Percentiles rank a stretch among this genome's conserved stretches.
Evolutionary conservation across 108 stramenopile genomes (phyloP).

Genomic region (Craspedostauros australis): DNA sequence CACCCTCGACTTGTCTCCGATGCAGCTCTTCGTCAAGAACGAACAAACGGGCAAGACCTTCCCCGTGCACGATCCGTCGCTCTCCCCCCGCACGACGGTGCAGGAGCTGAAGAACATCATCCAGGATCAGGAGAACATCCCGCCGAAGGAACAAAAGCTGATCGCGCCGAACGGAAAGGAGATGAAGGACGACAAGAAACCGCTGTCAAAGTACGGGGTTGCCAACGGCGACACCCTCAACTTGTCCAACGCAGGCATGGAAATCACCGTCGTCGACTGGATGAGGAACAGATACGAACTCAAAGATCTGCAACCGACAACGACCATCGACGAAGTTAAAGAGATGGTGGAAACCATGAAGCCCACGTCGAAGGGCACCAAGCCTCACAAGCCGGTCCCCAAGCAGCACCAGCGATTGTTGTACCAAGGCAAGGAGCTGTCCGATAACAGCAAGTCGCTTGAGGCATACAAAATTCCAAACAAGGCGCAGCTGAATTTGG

Average conservation of each 20-base stretch:
- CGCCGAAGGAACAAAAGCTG: slow-evolving; percentile 1
- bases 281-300: too few relatives aligned
- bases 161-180: slow-evolving; percentile 6
- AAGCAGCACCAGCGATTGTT: slow-evolving; percentile 2
- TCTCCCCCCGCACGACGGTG: background rate
- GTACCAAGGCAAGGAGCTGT: background rate
- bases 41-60: too few relatives aligned
- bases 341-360: slow-evolving; percentile 16
- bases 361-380: slow-evolving; percentile 3
- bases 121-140: slow-evolving; percentile 7
- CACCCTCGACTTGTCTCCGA: slow-evolving; percentile 3
- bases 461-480: too few relatives aligned
- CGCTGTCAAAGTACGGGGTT: slow-evolving; percentile 10
- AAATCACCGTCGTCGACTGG: too few relatives aligned
- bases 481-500: too few relatives aligned
- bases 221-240: slow-evolving; percentile 19
- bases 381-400: slow-evolving; percentile 10
- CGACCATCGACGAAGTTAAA: slow-evolving; percentile 16
- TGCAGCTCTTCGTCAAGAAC: slow-evolving; percentile 5
- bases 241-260: too few relatives aligned
- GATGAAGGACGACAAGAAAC: slow-evolving; percentile 13
- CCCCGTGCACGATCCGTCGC: too few relatives aligned
- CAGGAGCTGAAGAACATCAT: slow-evolving; percentile 12
- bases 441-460: too few relatives aligned
- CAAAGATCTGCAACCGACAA: slow-evolving; percentile 15